phyloP scores from a whole-genome alignment of 257 asterid genomes.

The Nicotiana noctiflora region DNA sequence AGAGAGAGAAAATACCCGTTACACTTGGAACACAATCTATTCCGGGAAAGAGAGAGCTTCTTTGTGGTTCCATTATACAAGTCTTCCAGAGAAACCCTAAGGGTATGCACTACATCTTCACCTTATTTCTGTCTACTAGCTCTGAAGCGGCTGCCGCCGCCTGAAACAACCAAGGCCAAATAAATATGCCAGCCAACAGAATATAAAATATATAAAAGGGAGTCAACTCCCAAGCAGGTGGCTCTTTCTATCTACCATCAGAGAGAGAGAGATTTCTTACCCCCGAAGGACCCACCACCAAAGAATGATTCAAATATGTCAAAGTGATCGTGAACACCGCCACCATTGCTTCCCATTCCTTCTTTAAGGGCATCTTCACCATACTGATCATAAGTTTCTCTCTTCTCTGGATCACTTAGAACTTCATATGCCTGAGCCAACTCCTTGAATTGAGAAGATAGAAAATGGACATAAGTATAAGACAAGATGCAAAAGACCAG shows the following conservation, averaged over 20 bases:
- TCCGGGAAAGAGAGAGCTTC: slow-evolving; percentile 7
- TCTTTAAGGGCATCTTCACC: slow-evolving; percentile 59
- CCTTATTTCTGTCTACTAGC: slow-evolving; percentile 27
- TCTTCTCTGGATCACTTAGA: slow-evolving; percentile 41
- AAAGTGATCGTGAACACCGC: slow-evolving; percentile 35
- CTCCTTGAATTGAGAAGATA: slow-evolving; percentile 43
- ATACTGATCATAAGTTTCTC: slow-evolving; percentile 38
- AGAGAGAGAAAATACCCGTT: slow-evolving; percentile 29
- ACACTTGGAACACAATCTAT: slow-evolving; percentile 41
- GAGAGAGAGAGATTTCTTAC: background rate
- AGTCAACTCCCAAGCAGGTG: background rate
- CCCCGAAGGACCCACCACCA: slow-evolving; percentile 20
- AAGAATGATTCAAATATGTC: slow-evolving; percentile 46
- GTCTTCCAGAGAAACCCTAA: slow-evolving; percentile 47
- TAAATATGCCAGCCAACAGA: background rate
- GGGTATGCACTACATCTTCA: slow-evolving; percentile 43
- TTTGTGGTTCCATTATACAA: slow-evolving; percentile 37
- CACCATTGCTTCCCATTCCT: slow-evolving; percentile 37
- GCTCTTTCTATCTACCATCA: background rate
- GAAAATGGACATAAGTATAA: background rate
- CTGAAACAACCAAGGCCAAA: slow-evolving; percentile 7
- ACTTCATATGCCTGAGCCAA: slow-evolving; percentile 52
- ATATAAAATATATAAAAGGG: background rate
- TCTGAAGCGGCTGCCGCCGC: slow-evolving; percentile 24
- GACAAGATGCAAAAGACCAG: background rate